Conservation (phyloP, 2,329 filamentous ascomycete species). For the Paecilomyces sp. region DNA sequence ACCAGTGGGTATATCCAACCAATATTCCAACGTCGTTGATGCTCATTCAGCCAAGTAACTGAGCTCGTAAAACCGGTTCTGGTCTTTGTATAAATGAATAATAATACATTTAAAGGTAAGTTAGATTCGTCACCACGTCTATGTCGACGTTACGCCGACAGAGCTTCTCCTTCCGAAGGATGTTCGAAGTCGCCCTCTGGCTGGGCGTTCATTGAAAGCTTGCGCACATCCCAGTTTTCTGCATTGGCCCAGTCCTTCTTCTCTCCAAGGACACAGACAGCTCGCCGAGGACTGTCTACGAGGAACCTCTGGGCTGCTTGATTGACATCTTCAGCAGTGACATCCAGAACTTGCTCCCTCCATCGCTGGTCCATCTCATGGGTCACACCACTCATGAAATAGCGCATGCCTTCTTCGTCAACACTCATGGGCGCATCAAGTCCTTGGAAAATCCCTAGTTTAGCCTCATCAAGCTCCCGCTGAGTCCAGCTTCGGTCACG, state of each 20-base stretch:
- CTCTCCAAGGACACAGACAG: constrained; percentile 71
- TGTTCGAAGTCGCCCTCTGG: constrained; percentile 34
- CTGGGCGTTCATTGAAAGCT: constrained; percentile 55
- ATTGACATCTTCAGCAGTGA: constrained; percentile 71
- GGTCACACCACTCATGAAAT: constrained; percentile 78
- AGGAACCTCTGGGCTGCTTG: constrained; percentile 76
- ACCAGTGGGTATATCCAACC: constrained; percentile 3
- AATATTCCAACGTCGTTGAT: background rate
- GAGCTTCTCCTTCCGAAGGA: constrained; percentile 12
- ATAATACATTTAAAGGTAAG: background rate
- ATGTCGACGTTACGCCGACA: constrained; percentile 14
- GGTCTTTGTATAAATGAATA: background rate
- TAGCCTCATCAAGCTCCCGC: constrained; percentile 88
- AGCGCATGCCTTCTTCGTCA: constrained; percentile 76
- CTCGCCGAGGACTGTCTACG: constrained; percentile 57
- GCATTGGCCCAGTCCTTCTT: constrained; percentile 65
- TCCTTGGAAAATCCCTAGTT: constrained; percentile 86
- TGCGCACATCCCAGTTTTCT: constrained; percentile 67
- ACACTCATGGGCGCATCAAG: constrained; percentile 85
- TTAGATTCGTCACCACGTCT: background rate
- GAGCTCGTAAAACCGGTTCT: background rate
- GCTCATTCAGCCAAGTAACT: background rate
- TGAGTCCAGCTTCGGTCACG: constrained; percentile 72
- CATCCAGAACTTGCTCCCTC: constrained; percentile 78
- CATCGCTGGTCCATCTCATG: constrained; percentile 83